Evolutionary conservation across 2,329 filamentous ascomycete species (phyloP).

Genomic region (Trichoderma asperellum): DNA sequence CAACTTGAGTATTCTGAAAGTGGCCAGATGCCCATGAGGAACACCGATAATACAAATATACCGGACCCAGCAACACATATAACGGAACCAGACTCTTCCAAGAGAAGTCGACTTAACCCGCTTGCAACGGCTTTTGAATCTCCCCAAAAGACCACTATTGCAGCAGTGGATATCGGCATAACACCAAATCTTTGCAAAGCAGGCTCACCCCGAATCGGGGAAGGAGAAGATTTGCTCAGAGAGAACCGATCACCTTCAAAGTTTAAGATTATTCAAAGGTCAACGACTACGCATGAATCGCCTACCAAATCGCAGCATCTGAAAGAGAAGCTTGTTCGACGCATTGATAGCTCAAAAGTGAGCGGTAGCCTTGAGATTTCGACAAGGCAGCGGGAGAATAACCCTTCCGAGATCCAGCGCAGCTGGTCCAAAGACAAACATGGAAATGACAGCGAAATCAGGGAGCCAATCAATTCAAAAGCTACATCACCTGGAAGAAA

Average conservation of each 20-base stretch:
- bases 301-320: neutral
- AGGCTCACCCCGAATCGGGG: neutral
- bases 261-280: neutral
- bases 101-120: slow-evolving; percentile 27
- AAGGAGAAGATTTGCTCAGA: neutral
- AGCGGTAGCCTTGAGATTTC: neutral
- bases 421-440: slow-evolving; percentile 8
- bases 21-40: neutral
- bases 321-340: neutral
- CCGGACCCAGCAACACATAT: neutral
- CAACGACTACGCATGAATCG: neutral
- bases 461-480: neutral
- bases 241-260: neutral
- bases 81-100: neutral
- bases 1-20: slow-evolving; percentile 32
- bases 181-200: neutral
- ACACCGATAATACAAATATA: neutral
- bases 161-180: neutral
- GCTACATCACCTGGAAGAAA: slow-evolving; percentile 6
- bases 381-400: slow-evolving; percentile 1
- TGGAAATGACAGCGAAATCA: neutral
- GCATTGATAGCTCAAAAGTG: neutral
- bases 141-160: slow-evolving; percentile 1
- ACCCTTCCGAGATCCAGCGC: neutral
- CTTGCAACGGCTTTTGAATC: slow-evolving; percentile 25